Base-by-base conservation (phyloP, 768 basidiomycete genomes). In the Pholiota conissans region DNA sequence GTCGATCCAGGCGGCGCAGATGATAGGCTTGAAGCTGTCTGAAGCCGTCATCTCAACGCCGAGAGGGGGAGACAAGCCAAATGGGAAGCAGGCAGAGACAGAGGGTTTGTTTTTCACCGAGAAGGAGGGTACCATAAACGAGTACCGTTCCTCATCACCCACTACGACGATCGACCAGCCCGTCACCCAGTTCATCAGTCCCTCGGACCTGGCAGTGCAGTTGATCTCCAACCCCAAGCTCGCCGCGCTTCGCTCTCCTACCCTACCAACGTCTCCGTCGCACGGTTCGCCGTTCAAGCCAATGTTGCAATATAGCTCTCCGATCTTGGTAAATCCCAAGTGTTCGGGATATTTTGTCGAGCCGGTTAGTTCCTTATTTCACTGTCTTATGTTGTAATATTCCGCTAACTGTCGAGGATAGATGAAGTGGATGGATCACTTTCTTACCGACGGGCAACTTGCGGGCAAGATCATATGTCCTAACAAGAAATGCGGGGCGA, bases 321-420 rank as follows among this genome's bases (percentile, higher is more conserved):
- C 90, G 2, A 89, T 91, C 34, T 70, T 95, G 47, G 72, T 80
- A 32, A 92, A 95, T 66, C 77, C 89, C 13, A 87, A 88, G 65
- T 98, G 97, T 72, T 96, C 95, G 1, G 95, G 95, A 7, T 99
- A 99, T 71, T 98, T 98, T 67, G 85, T 98, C 45, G 96, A 98
- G 69, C 94, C 95, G 30, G 93, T 97, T 65, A 63, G 91, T 79
- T 7, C 11, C 14, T 60, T 22, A 54, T 9, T 11, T 26, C 35
- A 5, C 57, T 39, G 28, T 29, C 30, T 14, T 46, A n/a, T n/a
- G 46, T 52, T 26, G 27, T 26, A 16, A 27, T 29, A 8, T 34
- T 52, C 48, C 30, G 8, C 18, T 51, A 9, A 52, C 16, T 22
- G 28, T 5, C 9, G 20, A 7, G 10, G 37, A 0, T 29, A 92